phyloP scores from a whole-genome alignment of 2,329 filamentous ascomycete species.

The Orbilia quercus region DNA sequence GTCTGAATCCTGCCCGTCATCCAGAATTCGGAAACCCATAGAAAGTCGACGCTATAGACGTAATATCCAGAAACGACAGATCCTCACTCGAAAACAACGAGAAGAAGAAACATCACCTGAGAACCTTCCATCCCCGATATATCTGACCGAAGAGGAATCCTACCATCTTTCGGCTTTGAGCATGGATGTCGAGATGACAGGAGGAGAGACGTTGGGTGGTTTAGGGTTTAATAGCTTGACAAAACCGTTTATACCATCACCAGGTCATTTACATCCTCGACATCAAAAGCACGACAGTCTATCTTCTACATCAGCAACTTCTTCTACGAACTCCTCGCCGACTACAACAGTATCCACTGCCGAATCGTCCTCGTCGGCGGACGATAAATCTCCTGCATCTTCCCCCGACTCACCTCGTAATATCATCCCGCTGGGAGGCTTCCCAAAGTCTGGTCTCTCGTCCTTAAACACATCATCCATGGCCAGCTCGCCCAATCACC shows the following conservation, averaged over 20 bases:
- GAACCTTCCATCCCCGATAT: slow-evolving; percentile 33
- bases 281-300: slow-evolving; percentile 81
- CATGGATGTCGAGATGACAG: slow-evolving; percentile 57
- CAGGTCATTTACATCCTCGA: slow-evolving; percentile 61
- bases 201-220: slow-evolving; percentile 54
- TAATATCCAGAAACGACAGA: slow-evolving; percentile 39
- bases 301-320: slow-evolving; percentile 77
- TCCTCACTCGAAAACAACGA: slow-evolving; percentile 27
- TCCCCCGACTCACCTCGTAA: slow-evolving; percentile 90
- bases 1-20: slow-evolving; percentile 31
- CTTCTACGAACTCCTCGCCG: slow-evolving; percentile 92
- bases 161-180: slow-evolving; percentile 46
- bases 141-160: slow-evolving; percentile 44
- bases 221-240: slow-evolving; percentile 54
- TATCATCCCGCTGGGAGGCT: slow-evolving; percentile 68
- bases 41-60: slow-evolving; percentile 39
- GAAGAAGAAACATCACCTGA: slow-evolving; percentile 25
- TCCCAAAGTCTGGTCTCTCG: slow-evolving; percentile 65
- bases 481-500: slow-evolving; percentile 62
- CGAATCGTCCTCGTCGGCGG: slow-evolving; percentile 88
- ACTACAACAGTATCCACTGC: slow-evolving; percentile 93
- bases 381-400: slow-evolving; percentile 89
- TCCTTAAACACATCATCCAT: slow-evolving; percentile 68
- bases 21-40: slow-evolving; percentile 34
- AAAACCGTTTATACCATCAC: slow-evolving; percentile 53